Percentiles rank a stretch among this genome's conserved stretches.
Conservation (phyloP, 306 rosid species). For the Astragalus membranaceus region DNA sequence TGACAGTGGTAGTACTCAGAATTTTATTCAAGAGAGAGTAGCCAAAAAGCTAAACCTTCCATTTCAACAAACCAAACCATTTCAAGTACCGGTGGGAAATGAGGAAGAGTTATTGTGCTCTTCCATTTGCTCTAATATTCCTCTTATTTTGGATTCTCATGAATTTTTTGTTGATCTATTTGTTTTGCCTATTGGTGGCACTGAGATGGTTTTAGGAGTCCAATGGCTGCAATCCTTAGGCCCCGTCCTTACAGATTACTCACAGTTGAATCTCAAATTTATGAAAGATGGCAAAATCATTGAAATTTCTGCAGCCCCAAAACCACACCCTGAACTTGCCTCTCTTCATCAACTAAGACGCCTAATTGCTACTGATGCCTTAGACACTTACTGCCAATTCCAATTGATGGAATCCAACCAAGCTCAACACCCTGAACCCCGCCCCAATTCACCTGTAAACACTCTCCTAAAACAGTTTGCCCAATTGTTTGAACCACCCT, state of each 20-base stretch:
- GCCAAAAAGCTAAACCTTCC: background rate
- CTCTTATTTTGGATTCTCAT: background rate
- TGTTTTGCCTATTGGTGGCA: too few species aligned
- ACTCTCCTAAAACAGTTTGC: background rate
- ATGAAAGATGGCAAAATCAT: too few species aligned
- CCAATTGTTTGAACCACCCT: background rate
- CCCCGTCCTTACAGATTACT: too few species aligned
- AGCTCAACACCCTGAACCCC: too few species aligned
- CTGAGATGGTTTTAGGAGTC: too few species aligned
- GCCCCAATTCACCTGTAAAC: background rate
- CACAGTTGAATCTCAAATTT: too few species aligned
- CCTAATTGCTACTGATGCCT: background rate
- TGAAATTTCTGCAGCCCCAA: too few species aligned
- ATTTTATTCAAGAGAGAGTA: background rate
- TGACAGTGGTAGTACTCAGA: background rate
- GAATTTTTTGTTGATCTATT: background rate
- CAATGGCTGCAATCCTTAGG: too few species aligned
- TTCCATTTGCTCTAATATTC: background rate
- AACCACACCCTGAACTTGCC: background rate
- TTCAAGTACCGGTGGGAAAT: background rate
- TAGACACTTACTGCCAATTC: background rate
- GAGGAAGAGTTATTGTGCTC: background rate
- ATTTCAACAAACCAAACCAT: fast-evolving
- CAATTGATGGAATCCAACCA: background rate
- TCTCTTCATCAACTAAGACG: background rate